These are phyloP conservation scores for Globisporangium paroecandrum DNA, from an alignment of 352 stramenopile species.

Conservation along the genomic window DNA sequence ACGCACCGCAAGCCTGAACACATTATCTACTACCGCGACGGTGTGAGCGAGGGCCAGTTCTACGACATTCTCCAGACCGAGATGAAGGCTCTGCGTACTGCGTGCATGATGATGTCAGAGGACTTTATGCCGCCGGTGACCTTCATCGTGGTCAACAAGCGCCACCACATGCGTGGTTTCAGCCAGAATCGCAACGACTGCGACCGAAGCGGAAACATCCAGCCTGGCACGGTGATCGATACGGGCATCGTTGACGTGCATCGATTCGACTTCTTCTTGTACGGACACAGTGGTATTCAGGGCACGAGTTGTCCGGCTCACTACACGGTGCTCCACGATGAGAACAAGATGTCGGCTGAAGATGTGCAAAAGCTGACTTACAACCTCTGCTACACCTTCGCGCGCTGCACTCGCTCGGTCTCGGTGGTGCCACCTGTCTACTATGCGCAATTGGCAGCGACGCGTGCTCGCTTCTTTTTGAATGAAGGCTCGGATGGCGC, in stretches of 20 bases:
- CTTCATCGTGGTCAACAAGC: background rate
- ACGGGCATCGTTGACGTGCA: background rate
- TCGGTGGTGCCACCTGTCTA: background rate
- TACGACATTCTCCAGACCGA: background rate
- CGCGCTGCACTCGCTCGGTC: background rate
- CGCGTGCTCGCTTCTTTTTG: background rate
- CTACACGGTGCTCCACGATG: background rate
- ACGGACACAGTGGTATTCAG: background rate
- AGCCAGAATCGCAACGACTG: background rate
- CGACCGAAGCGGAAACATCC: background rate
- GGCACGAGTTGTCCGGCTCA: background rate
- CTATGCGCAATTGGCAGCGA: background rate
- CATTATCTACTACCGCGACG: background rate
- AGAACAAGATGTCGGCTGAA: background rate
- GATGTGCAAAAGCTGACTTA: background rate
- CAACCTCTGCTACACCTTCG: constrained; percentile 1
- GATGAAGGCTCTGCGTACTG: constrained; percentile 1
- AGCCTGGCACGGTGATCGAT: background rate
- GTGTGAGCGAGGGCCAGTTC: background rate
- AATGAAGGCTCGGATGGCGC: background rate
- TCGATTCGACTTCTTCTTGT: background rate
- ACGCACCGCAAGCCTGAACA: background rate
- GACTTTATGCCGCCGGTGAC: constrained; percentile 1
- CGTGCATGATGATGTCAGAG: background rate
- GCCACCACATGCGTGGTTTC: background rate